phyloP scores from a whole-genome alignment of 306 rosid genomes.

The Cyamopsis tetragonoloba region DNA sequence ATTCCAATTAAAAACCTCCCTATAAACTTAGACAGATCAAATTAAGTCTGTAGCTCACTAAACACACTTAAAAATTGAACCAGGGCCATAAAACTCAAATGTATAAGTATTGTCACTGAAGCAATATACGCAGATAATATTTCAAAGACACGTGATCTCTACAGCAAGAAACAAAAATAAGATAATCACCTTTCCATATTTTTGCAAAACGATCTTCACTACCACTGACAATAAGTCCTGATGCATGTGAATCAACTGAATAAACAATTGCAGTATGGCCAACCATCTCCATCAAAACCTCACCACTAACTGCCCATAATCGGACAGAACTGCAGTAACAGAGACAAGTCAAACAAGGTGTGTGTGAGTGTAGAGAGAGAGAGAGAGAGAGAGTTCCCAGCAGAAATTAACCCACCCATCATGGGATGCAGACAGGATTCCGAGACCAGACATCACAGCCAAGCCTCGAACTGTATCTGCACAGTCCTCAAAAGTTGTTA shows the following conservation, averaged over 20 bases:
- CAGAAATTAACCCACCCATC: conserved; percentile 66
- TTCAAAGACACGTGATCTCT: conserved; percentile 11
- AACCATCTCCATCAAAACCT: conserved; percentile 88
- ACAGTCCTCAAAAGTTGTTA: conserved; percentile 28
- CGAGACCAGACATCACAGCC: conserved; percentile 82
- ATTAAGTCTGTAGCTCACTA: neutral
- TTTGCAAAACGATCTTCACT: conserved; percentile 87
- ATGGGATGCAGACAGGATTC: conserved; percentile 88
- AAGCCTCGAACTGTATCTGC: conserved; percentile 93
- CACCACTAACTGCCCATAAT: conserved; percentile 84
- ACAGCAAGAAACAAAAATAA: conserved; percentile 13
- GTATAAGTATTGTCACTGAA: neutral
- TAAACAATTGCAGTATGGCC: conserved; percentile 90
- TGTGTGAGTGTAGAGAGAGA: too few relatives aligned
- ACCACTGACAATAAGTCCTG: conserved; percentile 86
- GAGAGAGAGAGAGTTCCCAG: too few relatives aligned
- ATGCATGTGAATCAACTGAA: conserved; percentile 84
- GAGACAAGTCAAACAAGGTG: conserved; percentile 28
- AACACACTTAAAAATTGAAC: conserved; percentile 10
- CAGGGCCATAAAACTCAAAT: neutral
- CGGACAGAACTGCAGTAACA: conserved; percentile 64
- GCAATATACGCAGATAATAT: conserved; percentile 13
- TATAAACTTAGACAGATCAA: neutral
- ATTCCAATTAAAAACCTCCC: neutral
- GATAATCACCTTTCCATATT: conserved; percentile 83